phyloP scores from a whole-genome alignment of 306 rosid species.

The Cucumis hystrix region DNA sequence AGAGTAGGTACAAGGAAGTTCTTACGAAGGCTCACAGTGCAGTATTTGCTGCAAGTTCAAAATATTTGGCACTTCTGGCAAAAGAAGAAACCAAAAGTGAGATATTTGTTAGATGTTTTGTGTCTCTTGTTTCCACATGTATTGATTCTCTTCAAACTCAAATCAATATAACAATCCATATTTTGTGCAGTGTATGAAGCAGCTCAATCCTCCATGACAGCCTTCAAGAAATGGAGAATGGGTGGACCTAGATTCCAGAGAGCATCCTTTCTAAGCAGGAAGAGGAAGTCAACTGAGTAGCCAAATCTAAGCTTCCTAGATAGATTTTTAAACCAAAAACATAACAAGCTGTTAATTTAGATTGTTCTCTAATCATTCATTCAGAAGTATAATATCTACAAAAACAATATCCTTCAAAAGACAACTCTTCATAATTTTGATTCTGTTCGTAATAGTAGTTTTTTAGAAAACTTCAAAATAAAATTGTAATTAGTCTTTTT shows the following conservation, averaged over 20 bases:
- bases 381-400: too few relatives aligned
- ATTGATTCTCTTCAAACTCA: not conserved
- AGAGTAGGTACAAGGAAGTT: conserved; percentile 75
- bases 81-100: conserved; percentile 74
- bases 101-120: conserved; percentile 15
- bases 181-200: conserved; percentile 62
- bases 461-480: too few relatives aligned
- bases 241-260: conserved; percentile 86
- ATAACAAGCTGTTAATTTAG: too few relatives aligned
- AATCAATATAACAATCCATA: not conserved
- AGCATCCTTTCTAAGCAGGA: conserved; percentile 67
- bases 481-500: too few relatives aligned
- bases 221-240: conserved; percentile 82
- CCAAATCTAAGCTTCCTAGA: not conserved
- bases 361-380: too few relatives aligned
- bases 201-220: conserved; percentile 85
- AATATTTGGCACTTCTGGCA: conserved; percentile 45
- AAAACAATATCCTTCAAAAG: too few relatives aligned
- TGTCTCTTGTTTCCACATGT: conserved; percentile 9
- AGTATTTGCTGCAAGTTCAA: conserved; percentile 58
- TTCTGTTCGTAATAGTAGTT: too few relatives aligned
- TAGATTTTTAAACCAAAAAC: too few relatives aligned
- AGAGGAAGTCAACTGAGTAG: conserved; percentile 63
- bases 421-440: too few relatives aligned
- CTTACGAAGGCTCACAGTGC: conserved; percentile 84